Evolutionary conservation across 1,284 basidiomycete genomes (phyloP).

Genomic region (Ganoderma lingzhi): DNA sequence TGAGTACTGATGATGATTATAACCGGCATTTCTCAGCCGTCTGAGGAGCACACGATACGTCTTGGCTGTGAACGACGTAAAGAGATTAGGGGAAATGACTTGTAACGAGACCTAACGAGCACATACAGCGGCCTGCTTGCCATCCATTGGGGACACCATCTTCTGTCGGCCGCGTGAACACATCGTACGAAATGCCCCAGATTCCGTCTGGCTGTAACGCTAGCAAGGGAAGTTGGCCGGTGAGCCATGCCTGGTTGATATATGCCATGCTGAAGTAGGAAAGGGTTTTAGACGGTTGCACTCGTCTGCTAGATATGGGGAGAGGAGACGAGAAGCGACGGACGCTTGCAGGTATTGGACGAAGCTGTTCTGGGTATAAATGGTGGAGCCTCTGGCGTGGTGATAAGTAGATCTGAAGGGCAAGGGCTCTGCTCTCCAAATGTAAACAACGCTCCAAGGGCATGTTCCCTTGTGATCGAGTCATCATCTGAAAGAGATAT

Average conservation of each 20-base stretch:
- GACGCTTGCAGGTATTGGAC: no score
- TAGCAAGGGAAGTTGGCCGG: neutral
- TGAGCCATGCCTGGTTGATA: neutral
- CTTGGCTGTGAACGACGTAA: no score
- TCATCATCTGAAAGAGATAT: no score
- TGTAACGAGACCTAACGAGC: no score
- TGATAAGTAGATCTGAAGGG: no score
- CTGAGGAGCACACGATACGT: neutral
- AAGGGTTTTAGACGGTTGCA: neutral
- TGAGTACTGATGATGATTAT: neutral
- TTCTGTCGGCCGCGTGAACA: slow-evolving; percentile 5
- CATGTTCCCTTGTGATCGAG: no score
- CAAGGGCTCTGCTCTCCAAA: no score
- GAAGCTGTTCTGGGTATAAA: no score
- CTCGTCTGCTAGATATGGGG: no score
- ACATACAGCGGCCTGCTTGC: neutral
- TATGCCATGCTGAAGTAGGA: neutral
- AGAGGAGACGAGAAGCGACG: no score
- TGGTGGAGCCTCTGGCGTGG: no score
- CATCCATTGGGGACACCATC: slow-evolving; percentile 1
- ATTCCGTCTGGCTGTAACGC: neutral
- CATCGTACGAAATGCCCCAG: slow-evolving; percentile 5
- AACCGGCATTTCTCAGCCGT: neutral
- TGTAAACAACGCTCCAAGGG: no score
- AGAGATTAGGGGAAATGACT: neutral